These are phyloP conservation scores for Alternaria longipes DNA, from an alignment of 2,329 filamentous ascomycete species.

Conservation along the genomic window DNA sequence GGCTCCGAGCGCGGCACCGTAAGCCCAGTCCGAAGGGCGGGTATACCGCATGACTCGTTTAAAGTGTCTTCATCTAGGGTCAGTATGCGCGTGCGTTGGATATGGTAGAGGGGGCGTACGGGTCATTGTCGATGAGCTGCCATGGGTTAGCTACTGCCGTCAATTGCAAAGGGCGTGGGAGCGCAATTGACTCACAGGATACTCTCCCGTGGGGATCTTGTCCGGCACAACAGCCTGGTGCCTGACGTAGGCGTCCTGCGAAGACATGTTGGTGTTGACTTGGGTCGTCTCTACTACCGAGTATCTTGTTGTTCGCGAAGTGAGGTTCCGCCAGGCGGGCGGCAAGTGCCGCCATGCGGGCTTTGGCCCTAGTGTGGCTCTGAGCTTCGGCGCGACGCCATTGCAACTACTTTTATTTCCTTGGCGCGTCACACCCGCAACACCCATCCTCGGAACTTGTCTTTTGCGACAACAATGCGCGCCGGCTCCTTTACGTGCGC, in stretches of 20 bases:
- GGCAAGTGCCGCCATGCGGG: constrained; percentile 28
- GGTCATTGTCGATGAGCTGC: constrained; percentile 98
- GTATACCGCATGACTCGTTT: constrained; percentile 90
- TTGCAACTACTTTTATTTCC: constrained; percentile 37
- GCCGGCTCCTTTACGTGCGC: constrained; percentile 27
- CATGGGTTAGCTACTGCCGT: constrained; percentile 36
- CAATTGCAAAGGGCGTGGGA: constrained; percentile 33
- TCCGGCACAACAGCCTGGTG: constrained; percentile 69
- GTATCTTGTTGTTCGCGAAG: constrained; percentile 18
- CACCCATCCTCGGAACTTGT: constrained; percentile 20
- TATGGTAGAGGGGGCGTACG: constrained; percentile 68
- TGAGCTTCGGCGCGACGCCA: constrained; percentile 20
- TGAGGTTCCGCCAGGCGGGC: constrained; percentile 15
- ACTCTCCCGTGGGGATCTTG: constrained; percentile 83
- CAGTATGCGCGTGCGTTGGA: constrained; percentile 27
- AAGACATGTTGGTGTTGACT: constrained; percentile 43
- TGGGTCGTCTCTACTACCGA: constrained; percentile 15
- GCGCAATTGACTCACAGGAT: constrained; percentile 73
- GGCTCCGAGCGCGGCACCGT: constrained; percentile 73
- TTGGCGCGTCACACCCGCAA: constrained; percentile 36
- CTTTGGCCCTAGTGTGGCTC: constrained; percentile 5
- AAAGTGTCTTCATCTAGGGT: constrained; percentile 73
- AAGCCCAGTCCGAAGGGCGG: constrained; percentile 81
- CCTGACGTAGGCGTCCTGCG: constrained; percentile 37
- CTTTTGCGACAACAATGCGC: constrained; percentile 40